Base-by-base conservation (phyloP, 2,329 filamentous ascomycete genomes). In the Pyrenophora tritici-repentis region DNA sequence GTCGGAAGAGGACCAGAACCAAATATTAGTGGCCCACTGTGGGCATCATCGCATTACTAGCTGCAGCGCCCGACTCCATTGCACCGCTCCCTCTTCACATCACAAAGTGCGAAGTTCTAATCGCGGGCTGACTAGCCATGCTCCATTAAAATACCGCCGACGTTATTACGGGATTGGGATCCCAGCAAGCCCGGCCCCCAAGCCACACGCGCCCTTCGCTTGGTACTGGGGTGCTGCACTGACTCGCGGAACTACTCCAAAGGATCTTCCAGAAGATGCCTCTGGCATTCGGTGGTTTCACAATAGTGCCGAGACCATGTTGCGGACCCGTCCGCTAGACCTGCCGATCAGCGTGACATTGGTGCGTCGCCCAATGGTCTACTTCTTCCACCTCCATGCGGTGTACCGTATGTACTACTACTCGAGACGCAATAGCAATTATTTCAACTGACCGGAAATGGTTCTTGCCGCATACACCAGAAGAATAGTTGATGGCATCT, bases 31-130 rank as follows among this genome's bases (percentile, higher is more conserved):
- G 36, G 36, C 47, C 40, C 42, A 44, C 47, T 35, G 52, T 60
- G 55, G 52, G 52, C 55, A 56, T 52, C 55, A 56, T 39, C 44
- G 56, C 56, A 57, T 53, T 20, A 20, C 45, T 56, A 53, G 50
- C 47, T 34, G 47, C 41, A 42, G 45, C 45, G 22, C 42, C 34
- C 42, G 31, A 34, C 31, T 12, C 22, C 14, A 18, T 37, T 24
- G 29, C 49, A 49, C 33, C 29, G 35, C 26, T 34, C 38, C 35
- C 29, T 42, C 17, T 53, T 53, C 50, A 49, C 45, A 37, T 53
- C 40, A 41, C 43, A 31, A 41, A 41, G 45, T 44, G 38, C 45
- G 45, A 40, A 42, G 42, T 53, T 44, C 40, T 24, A 37, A 42
- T 29, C 40, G 22, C 32, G 41, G 35, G 20, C 29, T 13, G 18